Conservation (phyloP, 179 eudicot genomes). For the Corrigiola litoralis region DNA sequence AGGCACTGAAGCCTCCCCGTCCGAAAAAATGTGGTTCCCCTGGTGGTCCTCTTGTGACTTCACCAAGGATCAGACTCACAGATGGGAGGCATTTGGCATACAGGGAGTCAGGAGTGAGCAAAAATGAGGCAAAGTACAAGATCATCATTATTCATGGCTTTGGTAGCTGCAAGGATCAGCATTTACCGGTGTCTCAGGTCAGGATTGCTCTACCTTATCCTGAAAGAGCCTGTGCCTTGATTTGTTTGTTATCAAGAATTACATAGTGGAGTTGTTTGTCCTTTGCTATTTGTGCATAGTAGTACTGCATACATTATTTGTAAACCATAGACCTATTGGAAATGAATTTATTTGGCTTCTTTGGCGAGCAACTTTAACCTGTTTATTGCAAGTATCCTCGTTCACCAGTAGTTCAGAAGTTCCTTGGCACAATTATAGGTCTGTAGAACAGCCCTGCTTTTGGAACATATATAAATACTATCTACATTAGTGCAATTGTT, state of each 20-base stretch:
- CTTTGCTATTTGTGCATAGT: background rate
- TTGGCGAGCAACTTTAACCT: background rate
- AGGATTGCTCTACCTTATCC: slow-evolving; percentile 8
- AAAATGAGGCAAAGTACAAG: slow-evolving; percentile 57
- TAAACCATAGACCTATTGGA: background rate
- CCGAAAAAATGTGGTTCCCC: slow-evolving; percentile 34
- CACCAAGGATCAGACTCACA: slow-evolving; percentile 53
- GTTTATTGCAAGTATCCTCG: background rate
- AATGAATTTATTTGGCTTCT: background rate
- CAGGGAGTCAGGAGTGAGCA: slow-evolving; percentile 69
- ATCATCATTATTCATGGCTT: slow-evolving; percentile 78
- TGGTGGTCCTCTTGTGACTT: slow-evolving; percentile 41
- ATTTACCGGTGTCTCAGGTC: slow-evolving; percentile 60
- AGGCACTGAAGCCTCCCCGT: slow-evolving; percentile 32
- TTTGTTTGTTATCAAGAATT: background rate
- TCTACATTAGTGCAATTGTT: background rate
- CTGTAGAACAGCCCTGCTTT: background rate
- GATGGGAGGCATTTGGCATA: slow-evolving; percentile 85
- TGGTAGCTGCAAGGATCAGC: slow-evolving; percentile 67
- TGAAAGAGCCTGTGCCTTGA: background rate
- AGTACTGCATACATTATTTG: background rate
- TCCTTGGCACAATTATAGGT: background rate
- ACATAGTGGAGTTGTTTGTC: background rate
- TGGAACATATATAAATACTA: background rate
- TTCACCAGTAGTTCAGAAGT: background rate